Evolutionary conservation across 2,329 filamentous ascomycete species (phyloP), one percentile per base, ranked within the genome.

Genomic region (Zarea fungicola): DNA sequence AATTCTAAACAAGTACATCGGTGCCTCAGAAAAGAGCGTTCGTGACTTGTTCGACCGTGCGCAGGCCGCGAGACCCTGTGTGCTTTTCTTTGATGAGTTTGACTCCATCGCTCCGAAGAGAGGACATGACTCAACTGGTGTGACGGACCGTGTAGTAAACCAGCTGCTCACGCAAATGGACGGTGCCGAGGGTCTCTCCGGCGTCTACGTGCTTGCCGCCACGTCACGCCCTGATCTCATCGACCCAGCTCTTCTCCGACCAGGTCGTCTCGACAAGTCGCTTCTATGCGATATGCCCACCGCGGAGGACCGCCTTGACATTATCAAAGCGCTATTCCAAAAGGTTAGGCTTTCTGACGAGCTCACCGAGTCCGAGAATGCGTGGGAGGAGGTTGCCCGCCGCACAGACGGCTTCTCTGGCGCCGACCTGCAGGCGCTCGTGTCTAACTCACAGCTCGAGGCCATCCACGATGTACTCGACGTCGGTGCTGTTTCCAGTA

Each of bases 151-250:
- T 31, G 95, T 99, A 0, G 93, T 99, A 58, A 99, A 99, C 65
- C 95, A 99, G 73, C 82, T 99, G 50, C 78, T 99, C 10, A 99
- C 95, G 1, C 92, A 97, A 66, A 99, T 99, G 93, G 93, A 99
- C 61, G 93, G 93, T 62, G 93, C 93, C 1, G 95, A 99, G 67
- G 95, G 93, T 0, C 71, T 99, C 5, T 90, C 85, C 1, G 93
- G 93, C 2, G 95, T 99, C 0, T 99, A 99, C 59, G 93, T 99
- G 6, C 79, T 99, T 3, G 95, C 95, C 19, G 95, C 93, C 1
- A 99, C 93, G 0, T 92, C 86, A 1, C 77, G 95, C 5, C 95
- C 95, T 0, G 95, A 99, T 65, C 72, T 99, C 13, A 97, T 99
- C 52, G 93, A 99, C 63, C 92, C 95, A 11, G 93, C 93, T 1